Evolutionary conservation across 306 rosid genomes (phyloP), one percentile per base, ranked within the genome.

Genomic region (Canavalia gladiata): DNA sequence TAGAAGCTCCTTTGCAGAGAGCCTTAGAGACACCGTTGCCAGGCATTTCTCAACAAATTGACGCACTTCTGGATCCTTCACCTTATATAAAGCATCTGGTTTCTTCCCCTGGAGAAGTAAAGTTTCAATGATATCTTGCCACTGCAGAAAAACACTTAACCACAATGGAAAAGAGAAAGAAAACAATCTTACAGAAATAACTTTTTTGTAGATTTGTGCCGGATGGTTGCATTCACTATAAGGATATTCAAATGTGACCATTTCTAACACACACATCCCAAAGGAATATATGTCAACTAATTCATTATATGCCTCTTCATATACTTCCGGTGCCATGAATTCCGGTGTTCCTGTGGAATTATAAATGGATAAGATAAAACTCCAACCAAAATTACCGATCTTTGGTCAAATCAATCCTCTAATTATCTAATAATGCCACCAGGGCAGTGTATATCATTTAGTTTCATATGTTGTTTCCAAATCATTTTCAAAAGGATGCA

Each of bases 271-370:
- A 76, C 98, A 95, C 98, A 95, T 95, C 67, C 98, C 98, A 82
- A 95, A 95, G 66, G 98, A 92, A 85, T 95, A 95, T 73, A 95
- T 91, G 86, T 95, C 98, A 75, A 95, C 97, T 70, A 95, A 84
- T 88, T 95, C 98, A 81, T 95, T 90, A 66, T 95, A 95, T 12
- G 90, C 94, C 86, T 92, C 98, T 86, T 91, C 90, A 75, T 95
- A 95, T 10, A 95, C 97, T 81, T 95, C 98, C 3, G 98, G 98
- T 82, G 98, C 98, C 98, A 95, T 95, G 89, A 95, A 95, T 74
- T 95, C 98, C 0, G 98, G 98, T 0, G 98, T 95, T 87, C 98
- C 98, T 92, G 87, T 56, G 2, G 73, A 79, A 77, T 45, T 56
- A 34, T 42, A 56, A 29, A 64, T 8, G 46, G 25, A 76, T 52